phyloP scores from a whole-genome alignment of 768 basidiomycete genomes.

The Xerocomus potaroensis region DNA sequence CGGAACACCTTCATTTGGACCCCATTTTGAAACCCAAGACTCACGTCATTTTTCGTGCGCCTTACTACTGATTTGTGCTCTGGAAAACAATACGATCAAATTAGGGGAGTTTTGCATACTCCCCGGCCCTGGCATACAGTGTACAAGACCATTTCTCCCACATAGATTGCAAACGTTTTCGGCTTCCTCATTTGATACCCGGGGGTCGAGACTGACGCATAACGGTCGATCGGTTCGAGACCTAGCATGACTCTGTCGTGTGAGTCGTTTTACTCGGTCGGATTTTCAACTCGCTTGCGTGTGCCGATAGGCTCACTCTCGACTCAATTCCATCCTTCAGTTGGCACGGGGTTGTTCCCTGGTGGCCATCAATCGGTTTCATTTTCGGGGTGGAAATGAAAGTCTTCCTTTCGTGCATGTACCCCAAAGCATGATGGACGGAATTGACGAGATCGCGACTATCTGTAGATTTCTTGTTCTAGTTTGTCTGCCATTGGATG shows the following conservation, averaged over 20 bases:
- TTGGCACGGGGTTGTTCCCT: neutral
- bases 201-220: conserved; percentile 2
- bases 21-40: no score
- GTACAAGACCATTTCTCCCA: neutral
- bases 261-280: conserved; percentile 6
- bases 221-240: conserved; percentile 11
- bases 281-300: neutral
- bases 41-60: no score
- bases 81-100: no score
- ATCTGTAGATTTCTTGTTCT: no score
- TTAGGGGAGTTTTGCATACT: no score
- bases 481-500: no score
- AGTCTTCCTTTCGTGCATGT: neutral
- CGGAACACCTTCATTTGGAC: no score
- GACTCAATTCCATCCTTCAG: conserved; percentile 5
- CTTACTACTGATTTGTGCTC: neutral
- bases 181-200: neutral
- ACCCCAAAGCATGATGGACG: neutral
- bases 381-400: no score
- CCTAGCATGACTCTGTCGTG: conserved; percentile 2
- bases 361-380: no score
- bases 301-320: conserved; percentile 1
- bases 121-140: no score
- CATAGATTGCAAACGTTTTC: conserved; percentile 5
- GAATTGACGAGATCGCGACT: neutral